Base-by-base conservation (phyloP, 2,329 filamentous ascomycete genomes). In the Fusarium ramigenum region DNA sequence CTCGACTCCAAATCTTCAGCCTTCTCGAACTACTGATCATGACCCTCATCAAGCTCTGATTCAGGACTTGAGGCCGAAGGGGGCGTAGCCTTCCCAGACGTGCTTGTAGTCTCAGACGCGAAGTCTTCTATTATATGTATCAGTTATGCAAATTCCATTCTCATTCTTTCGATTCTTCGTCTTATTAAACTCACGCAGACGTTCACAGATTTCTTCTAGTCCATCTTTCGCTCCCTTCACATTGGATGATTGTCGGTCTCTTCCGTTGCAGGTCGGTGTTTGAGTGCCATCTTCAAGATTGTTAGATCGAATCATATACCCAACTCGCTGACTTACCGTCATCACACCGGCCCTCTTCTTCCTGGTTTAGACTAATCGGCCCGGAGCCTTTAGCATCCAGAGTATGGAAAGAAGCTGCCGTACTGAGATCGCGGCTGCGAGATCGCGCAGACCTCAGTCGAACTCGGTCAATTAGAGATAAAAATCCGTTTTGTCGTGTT, bases 81-180 rank as follows among this genome's bases (percentile, higher is more conserved):
- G 8, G 49, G 49, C 9, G 49, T 52, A 36, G 0, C 8, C 9
- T 15, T 6, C 32, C 49, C 49, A 4, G 32, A 25, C 3, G n/a
- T 36, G 9, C 18, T 36, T 52, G 32, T 36, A 4, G 16, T 23
- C n/a, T 36, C 49, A 21, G 18, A 36, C 12, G 4, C 18, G 2
- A 25, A 25, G 2, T 36, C 12, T 1, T 5, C 49, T 52, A 25
- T 9, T 4, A 3, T 14, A 16, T 21, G 6, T 15, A 8, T 52
- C 8, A 36, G 32, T 3, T 9, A 21, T 36, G 3, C 6, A 0
- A 23, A 1, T 0, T 6, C 21, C 32, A 52, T 5, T 52, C 7
- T 25, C 2, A 7, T 6, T 6, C 32, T 2, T 25, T 21, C 7
- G 2, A 21, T 21, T 1, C 1, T 9, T 25, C 9, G 4, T 25